Percentiles rank a stretch among this genome's conserved stretches.
phyloP scores from a whole-genome alignment of 2,329 filamentous ascomycete genomes.

The Colletotrichum salicis region DNA sequence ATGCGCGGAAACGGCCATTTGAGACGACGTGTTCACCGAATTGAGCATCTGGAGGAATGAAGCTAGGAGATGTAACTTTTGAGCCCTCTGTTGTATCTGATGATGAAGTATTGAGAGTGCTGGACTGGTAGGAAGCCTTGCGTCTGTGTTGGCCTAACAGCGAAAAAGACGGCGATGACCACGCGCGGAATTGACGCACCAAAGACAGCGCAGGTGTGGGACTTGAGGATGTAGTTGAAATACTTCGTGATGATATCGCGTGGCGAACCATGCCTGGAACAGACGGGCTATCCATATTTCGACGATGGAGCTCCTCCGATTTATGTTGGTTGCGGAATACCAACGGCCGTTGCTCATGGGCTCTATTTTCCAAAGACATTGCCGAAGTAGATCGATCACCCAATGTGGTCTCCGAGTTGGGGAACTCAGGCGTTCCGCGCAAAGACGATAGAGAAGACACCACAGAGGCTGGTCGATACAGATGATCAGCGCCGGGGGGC shows the following conservation, averaged over 20 bases:
- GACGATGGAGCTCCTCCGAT: background rate
- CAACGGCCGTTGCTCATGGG: background rate
- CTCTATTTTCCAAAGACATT: background rate
- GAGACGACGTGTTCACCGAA: background rate
- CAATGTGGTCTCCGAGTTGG: background rate
- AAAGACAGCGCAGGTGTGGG: background rate
- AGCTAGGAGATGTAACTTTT: background rate
- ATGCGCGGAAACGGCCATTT: background rate
- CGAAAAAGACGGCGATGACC: background rate
- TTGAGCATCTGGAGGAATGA: background rate
- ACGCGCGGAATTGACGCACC: background rate
- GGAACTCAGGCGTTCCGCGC: no score
- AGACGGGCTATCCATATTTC: background rate
- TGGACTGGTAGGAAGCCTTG: background rate
- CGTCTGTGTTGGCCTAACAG: background rate
- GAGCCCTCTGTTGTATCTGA: background rate
- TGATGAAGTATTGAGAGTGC: background rate
- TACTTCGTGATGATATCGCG: background rate
- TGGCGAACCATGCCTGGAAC: background rate
- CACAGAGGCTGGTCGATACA: background rate
- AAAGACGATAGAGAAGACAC: background rate
- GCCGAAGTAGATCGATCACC: background rate
- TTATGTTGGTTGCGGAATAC: background rate
- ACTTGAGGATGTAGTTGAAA: background rate
- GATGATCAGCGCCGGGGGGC: background rate